Base-by-base conservation (phyloP, 257 asterid genomes). In the Lithospermum erythrorhizon region DNA sequence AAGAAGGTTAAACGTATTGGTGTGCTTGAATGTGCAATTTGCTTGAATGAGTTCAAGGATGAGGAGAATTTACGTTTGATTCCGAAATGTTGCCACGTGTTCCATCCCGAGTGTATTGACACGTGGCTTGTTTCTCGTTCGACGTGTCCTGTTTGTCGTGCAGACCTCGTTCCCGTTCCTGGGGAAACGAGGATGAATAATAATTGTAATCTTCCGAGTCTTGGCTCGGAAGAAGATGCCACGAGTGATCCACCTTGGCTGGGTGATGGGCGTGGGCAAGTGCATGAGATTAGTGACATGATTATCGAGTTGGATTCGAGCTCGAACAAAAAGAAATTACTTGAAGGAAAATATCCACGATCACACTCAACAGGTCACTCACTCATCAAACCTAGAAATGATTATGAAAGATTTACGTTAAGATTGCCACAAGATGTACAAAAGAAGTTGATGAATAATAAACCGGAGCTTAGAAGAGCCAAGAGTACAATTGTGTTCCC, bases 11-110 rank as follows among this genome's bases (percentile, higher is more conserved):
- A 72, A 20, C 71, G 75, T 0, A 64, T 55, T 18, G 73, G 37
- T 4, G 70, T 22, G 0, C 72, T 74, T 13, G 83, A 74, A 63
- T 78, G 83, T 51, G 79, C 79, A 0, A 68, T 78, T 20, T 78
- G 83, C 60, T 64, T 77, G 20, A 77, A 61, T 37, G 82, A 77
- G 64, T 77, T 77, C 24, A 65, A 61, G 35, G 77, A 70, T 24
- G 63, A 51, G 7, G 79, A 77, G 54, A 58, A 60, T 21, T 76
- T 77, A 45, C 79, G 82, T 51, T 61, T 77, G 19, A 70, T 77
- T 4, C 82, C 82, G 0, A 51, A 53, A 9, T 59, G 52, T 20
- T 18, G 51, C 51, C 63, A 59, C 63, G 63, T 59, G 51, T 59
- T 59, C 16, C 63, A 59, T 32, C 63, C 52, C 3, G 52, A 59